Evolutionary conservation across 2,329 filamentous ascomycete species (phyloP), one percentile per base, ranked within the genome.

Genomic region (Apiospora aurea): DNA sequence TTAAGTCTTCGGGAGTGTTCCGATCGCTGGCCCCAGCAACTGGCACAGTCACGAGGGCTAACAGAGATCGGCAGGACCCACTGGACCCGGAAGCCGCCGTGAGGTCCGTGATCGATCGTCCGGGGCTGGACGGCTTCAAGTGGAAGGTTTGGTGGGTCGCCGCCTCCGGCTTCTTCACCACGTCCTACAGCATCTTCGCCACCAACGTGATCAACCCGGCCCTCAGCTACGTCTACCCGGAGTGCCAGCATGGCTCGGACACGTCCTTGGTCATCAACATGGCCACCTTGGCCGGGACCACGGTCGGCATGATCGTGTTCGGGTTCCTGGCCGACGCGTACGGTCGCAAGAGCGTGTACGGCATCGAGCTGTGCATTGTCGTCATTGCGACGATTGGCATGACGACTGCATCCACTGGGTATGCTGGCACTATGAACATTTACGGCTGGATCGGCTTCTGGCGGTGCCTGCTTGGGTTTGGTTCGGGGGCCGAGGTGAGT

Each of bases 121-220:
- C 73, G 11, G 74, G 75, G 10, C 69, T 76, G 26, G 75, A 78
- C 47, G 74, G 73, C 47, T 76, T 77, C 34, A 74, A 77, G 70
- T 78, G 75, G 74, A 74, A 74, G 46, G 74, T 78, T 24, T 78
- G 74, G 75, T 72, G 69, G 71, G 75, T 78, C 69, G 76, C 75
- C 61, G 76, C 74, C 10, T 78, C 76, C 29, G 76, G 76, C 49
- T 82, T 79, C n/a, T 78, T 77, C 77, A 82, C 82, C 44, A 81
- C 81, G 14, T 82, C 79, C 43, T 81, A 81, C 24, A 83, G 76
- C 73, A 80, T 83, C 74, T 82, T 79, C 29, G 76, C 76, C 16
- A 75, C 75, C 16, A 77, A 76, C 49, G 74, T 77, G 13, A 75
- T 78, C 38, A 72, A 67, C 38, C 75, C 75, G 21, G 74, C 74